Conservation (phyloP, 768 basidiomycete species). For the Tylopilus vinaceipallidus region DNA sequence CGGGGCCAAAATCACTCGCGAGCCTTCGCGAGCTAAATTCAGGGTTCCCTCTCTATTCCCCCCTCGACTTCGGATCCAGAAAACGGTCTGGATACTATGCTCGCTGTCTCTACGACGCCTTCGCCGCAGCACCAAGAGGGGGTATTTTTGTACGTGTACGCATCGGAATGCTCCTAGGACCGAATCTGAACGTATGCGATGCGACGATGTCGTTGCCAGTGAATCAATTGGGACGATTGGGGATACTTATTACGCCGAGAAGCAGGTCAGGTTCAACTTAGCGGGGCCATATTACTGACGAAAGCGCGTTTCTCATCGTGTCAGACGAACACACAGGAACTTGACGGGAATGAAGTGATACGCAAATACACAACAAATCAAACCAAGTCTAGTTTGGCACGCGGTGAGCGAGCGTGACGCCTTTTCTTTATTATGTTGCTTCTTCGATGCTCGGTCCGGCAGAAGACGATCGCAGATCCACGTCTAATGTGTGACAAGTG, state of each 20-base stretch:
- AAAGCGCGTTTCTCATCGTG: not conserved
- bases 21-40: conserved; percentile 1
- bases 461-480: not conserved
- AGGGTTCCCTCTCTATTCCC: not conserved
- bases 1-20: not conserved
- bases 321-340: not conserved
- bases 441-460: not conserved
- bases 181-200: not conserved
- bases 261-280: conserved; percentile 4
- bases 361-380: not conserved
- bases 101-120: conserved; percentile 1
- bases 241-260: conserved; percentile 1
- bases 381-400: not conserved
- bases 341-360: conserved; percentile 11
- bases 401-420: not conserved
- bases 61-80: not conserved
- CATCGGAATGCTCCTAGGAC: not conserved
- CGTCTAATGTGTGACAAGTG: not conserved
- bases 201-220: not conserved
- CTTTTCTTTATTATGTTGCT: too few species aligned
- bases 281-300: not conserved
- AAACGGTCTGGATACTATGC: not conserved
- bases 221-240: not conserved
- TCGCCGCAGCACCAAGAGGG: not conserved
- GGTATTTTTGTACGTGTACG: conserved; percentile 11